A percentile compares a stretch with the other conserved stretches of the same genome.
These are phyloP conservation scores for Pseudogymnoascus pannorum DNA, from an alignment of 2,329 filamentous ascomycete species.

Conservation along the genomic window DNA sequence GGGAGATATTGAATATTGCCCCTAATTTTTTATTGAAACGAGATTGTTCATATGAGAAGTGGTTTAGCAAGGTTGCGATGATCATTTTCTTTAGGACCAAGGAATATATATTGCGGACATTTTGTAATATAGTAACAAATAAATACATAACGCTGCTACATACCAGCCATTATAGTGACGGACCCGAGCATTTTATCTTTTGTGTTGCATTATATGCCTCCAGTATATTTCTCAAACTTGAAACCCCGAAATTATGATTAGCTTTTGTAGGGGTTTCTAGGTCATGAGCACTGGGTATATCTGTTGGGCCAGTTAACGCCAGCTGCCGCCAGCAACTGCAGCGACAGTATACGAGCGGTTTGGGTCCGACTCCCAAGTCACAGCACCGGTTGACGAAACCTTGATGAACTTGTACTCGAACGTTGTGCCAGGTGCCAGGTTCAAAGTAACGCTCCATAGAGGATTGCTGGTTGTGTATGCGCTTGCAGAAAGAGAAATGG, in stretches of 20 bases:
- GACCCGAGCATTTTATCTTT: no score
- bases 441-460: constrained; percentile 51
- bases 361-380: constrained; percentile 53
- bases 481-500: constrained; percentile 47
- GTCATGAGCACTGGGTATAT: neutral
- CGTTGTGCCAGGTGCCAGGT: constrained; percentile 44
- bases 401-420: constrained; percentile 64
- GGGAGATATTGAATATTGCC: constrained; percentile 22
- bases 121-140: no score
- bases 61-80: no score
- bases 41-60: no score
- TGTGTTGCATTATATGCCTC: no score
- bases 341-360: constrained; percentile 19
- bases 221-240: no score
- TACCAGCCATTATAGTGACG: no score
- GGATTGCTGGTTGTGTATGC: constrained; percentile 53
- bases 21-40: constrained; percentile 8
- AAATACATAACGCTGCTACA: no score
- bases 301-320: neutral
- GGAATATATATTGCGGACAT: no score
- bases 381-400: constrained; percentile 42
- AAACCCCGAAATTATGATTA: no score
- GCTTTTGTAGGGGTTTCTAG: no score
- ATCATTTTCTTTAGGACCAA: no score
- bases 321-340: constrained; percentile 14